Evolutionary conservation across 192 early-diverging fungal species (phyloP), one percentile per base, ranked within the genome.

Genomic region (Coemansia sp.): DNA sequence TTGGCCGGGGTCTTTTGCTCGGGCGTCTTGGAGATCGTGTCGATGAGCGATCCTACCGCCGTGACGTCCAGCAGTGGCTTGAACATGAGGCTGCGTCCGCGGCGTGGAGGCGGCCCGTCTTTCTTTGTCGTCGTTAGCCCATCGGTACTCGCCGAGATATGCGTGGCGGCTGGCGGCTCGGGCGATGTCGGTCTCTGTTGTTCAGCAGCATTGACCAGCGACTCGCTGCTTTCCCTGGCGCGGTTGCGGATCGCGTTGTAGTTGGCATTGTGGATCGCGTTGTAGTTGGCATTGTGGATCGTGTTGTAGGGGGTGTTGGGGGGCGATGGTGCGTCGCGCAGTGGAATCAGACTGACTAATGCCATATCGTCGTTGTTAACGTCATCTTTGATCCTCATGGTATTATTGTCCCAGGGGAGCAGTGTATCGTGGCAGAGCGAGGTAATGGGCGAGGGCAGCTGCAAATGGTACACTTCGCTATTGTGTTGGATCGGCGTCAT

Each of bases 11-110:
- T n/a, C n/a, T n/a, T n/a, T n/a, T n/a, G n/a, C n/a, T n/a, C n/a
- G n/a, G n/a, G n/a, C n/a, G n/a, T n/a, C n/a, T 41, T 32, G 10
- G 38, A 28, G 17, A 51, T 50, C 3, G 55, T 58, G 20, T 71
- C 67, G n/a, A 71, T 59, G 7, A 71, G 25, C 17, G 60, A 45
- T 12, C 67, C 54, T 0, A 71, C 60, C 2, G 56, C 60, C 1
- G 55, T 25, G 10, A 64, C 67, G 28, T 71, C 56, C 32, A 71
- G 27, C 22, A 64, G 28, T 0, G 60, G 67, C 25, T 61, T 54
- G 39, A 71, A 71, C 67, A 71, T 71, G 6, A 71, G 60, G 20
- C 67, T 71, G n/a, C 67, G 38, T 1, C 33, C 35, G 1, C 67
- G 67, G 27, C 42, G 54, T 10, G 67, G 67, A 18, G 50, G 30